Evolutionary conservation across 257 asterid genomes (phyloP).

Genomic region (Solanum bukasovii): DNA sequence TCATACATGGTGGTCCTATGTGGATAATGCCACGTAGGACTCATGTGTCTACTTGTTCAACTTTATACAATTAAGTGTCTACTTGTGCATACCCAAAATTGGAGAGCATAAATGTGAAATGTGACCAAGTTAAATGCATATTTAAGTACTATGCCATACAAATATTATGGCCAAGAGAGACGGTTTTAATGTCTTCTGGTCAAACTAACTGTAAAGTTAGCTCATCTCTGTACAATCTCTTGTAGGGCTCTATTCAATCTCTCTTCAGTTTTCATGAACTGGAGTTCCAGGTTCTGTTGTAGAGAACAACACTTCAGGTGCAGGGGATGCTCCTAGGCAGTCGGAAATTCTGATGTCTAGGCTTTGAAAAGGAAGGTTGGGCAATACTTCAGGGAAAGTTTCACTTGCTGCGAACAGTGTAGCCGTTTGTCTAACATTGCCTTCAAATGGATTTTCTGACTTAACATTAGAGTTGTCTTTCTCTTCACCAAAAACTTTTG

Average conservation of each 20-base stretch:
- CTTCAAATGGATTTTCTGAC: not conserved
- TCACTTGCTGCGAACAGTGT: not conserved
- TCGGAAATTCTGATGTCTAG: slow-evolving; percentile 7
- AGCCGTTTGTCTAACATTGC: not conserved
- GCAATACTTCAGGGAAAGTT: not conserved
- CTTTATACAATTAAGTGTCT: too few relatives aligned
- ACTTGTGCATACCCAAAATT: too few relatives aligned
- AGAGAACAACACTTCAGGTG: slow-evolving; percentile 18
- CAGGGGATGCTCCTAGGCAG: not conserved
- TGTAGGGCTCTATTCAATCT: not conserved
- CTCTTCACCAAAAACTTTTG: slow-evolving; percentile 20
- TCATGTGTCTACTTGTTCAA: too few relatives aligned
- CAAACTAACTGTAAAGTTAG: not conserved
- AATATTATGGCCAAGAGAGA: not conserved
- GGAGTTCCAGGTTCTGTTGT: slow-evolving; percentile 21
- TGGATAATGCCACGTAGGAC: too few relatives aligned
- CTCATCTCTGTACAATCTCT: not conserved
- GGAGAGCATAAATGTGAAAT: too few relatives aligned
- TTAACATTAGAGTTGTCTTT: slow-evolving; percentile 1
- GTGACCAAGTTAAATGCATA: too few relatives aligned
- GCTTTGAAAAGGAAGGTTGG: slow-evolving; percentile 1
- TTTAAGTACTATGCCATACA: too few relatives aligned
- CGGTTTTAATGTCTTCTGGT: not conserved
- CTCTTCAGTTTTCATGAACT: not conserved
- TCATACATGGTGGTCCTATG: too few relatives aligned